Conservation (phyloP, 2,329 filamentous ascomycete species). For the Hymenoscyphus salicellus region DNA sequence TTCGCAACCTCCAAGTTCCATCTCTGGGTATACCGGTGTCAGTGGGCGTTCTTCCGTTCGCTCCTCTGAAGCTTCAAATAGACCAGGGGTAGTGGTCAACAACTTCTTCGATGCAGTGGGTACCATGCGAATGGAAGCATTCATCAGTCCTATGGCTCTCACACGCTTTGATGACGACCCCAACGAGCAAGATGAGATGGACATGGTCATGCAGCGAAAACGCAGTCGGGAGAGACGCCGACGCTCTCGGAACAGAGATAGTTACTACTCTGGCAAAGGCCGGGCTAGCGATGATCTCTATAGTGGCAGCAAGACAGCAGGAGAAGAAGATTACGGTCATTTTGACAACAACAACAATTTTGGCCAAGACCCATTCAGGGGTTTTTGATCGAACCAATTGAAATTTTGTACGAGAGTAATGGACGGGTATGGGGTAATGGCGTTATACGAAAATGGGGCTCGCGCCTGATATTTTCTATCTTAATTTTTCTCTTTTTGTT, state of each 20-base stretch:
- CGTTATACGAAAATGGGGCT: slow-evolving; percentile 3
- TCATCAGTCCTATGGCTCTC: slow-evolving; percentile 65
- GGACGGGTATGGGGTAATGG: not conserved
- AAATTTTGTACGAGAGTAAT: not conserved
- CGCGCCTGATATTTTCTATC: not conserved
- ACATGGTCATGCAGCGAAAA: slow-evolving; percentile 28
- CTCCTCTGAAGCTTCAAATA: slow-evolving; percentile 33
- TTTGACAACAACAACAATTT: slow-evolving; percentile 40
- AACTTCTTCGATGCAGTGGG: slow-evolving; percentile 82
- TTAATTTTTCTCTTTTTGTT: not conserved
- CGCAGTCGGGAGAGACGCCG: slow-evolving; percentile 30
- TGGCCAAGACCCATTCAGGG: slow-evolving; percentile 60
- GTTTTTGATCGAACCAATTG: slow-evolving; percentile 45
- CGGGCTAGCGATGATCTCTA: slow-evolving; percentile 49
- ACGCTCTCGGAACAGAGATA: slow-evolving; percentile 32
- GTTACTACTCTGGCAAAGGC: slow-evolving; percentile 28
- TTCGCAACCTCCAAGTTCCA: slow-evolving; percentile 48
- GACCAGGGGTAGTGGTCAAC: slow-evolving; percentile 34
- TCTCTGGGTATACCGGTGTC: slow-evolving; percentile 39
- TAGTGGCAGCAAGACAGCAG: slow-evolving; percentile 45
- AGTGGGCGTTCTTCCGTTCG: slow-evolving; percentile 37
- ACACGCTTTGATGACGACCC: slow-evolving; percentile 33
- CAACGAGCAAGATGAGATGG: slow-evolving; percentile 36
- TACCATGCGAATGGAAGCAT: slow-evolving; percentile 95
- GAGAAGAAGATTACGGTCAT: slow-evolving; percentile 52